Base-by-base conservation (phyloP, 495 filamentous ascomycete genomes). In the Aspergillus steynii region DNA sequence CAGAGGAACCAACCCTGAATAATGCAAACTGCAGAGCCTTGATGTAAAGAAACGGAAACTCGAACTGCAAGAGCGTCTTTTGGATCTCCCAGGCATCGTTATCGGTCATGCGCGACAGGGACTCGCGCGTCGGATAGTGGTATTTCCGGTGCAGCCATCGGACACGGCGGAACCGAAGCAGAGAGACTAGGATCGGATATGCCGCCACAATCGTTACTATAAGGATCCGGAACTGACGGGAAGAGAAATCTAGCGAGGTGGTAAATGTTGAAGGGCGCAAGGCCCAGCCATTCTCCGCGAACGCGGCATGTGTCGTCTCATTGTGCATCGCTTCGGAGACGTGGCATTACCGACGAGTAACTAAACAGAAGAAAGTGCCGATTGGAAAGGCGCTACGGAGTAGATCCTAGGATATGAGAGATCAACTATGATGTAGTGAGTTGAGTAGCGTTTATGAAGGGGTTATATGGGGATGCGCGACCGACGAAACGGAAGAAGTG, bases 11-110 rank as follows among this genome's bases (percentile, higher is more conserved):
- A 57, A 86, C 83, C 70, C 82, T 82, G 70, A 90, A 89, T 3
- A 91, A 72, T 0, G 85, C 88, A 68, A 90, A 90, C 58, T 88
- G 81, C 45, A 90, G 68, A 2, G 81, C 62, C 54, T 85, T 82
- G 45, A 80, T 71, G 53, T 78, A 83, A 4, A 82, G 76, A 29
- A 82, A 80, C 0, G 87, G 87, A 56, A 88, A 86, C 65, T 90
- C 86, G 29, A 80, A 74, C 52, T 80, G 63, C 2, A 70, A 63
- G 6, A 88, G 32, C 10, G 68, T 65, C 46, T 76, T 69, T 29
- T 86, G 80, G 58, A 89, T 86, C 29, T 77, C 64, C 59, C 77
- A 86, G 1, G 87, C 86, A 28, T 89, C 80, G 34, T 83, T 75
- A 59, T 82, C 77, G 15, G 86, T 89, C 87, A 89, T 90, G n/a